Conservation (phyloP, 2,329 filamentous ascomycete genomes). For the Aspergillus vadensis region DNA sequence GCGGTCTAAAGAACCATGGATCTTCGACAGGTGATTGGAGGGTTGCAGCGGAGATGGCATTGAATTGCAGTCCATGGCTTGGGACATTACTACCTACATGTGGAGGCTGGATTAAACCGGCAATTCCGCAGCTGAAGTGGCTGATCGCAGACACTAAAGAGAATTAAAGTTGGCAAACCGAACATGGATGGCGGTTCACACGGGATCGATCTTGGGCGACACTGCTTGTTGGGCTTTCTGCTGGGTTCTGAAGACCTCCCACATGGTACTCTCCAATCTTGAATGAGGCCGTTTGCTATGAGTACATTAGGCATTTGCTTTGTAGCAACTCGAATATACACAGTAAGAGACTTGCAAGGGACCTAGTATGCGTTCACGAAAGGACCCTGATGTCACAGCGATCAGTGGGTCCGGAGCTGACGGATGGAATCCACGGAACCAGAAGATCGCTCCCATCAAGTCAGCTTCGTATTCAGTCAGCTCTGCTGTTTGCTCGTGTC, state of each 20-base stretch:
- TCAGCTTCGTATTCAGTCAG: not conserved
- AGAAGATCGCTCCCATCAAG: not conserved
- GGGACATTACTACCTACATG: not conserved
- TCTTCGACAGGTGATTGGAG: not conserved
- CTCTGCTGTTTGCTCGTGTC: not conserved
- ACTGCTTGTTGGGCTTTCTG: conserved; percentile 1
- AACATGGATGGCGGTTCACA: not conserved
- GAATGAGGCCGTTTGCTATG: no score
- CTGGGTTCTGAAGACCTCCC: not conserved
- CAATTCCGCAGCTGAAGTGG: not conserved
- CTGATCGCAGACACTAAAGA: not conserved
- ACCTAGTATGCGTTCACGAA: not conserved
- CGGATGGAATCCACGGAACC: not conserved
- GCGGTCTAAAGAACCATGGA: not conserved
- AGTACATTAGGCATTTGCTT: no score
- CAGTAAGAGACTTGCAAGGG: not conserved
- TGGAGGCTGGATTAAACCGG: not conserved
- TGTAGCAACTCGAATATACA: no score
- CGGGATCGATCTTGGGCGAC: not conserved
- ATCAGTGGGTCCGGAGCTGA: not conserved
- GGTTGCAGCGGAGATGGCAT: not conserved
- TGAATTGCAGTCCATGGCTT: not conserved
- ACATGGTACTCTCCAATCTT: not conserved
- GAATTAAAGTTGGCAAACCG: not conserved
- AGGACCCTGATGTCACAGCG: not conserved